These are phyloP conservation scores for Oemleria cerasiformis DNA, from an alignment of 306 rosid genomes.

Conservation along the genomic window DNA sequence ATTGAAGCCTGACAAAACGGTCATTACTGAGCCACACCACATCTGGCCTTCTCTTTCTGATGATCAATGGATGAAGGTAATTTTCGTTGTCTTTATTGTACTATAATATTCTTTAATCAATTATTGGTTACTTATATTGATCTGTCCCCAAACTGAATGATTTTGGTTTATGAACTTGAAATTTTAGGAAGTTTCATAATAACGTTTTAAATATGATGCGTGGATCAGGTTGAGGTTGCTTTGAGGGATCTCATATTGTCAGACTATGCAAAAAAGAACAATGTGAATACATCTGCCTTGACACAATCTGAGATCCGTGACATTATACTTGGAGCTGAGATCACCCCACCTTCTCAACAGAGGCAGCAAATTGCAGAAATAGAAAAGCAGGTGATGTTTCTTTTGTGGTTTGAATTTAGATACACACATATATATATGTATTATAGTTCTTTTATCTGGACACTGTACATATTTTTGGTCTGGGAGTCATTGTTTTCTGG, in stretches of 20 bases:
- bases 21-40: conserved; percentile 94
- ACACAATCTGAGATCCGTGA: conserved; percentile 99
- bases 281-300: conserved; percentile 93
- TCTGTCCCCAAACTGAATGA: background rate
- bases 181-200: background rate
- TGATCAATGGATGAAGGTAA: conserved; percentile 99
- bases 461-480: too few species aligned
- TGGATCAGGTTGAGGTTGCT: conserved; percentile 95
- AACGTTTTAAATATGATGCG: conserved; percentile 4
- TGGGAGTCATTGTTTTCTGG: too few species aligned
- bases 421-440: background rate
- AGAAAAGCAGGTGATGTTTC: conserved; percentile 77
- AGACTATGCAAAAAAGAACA: conserved; percentile 97
- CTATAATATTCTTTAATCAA: background rate
- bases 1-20: conserved; percentile 90
- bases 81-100: background rate
- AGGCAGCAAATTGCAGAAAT: conserved; percentile 98
- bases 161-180: background rate
- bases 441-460: too few species aligned
- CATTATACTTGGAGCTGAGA: conserved; percentile 98
- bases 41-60: conserved; percentile 98
- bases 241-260: conserved; percentile 95
- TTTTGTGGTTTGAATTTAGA: conserved; percentile 10
- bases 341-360: conserved; percentile 98
- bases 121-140: background rate